phyloP scores from a whole-genome alignment of 2,329 filamentous ascomycete species.

The Boeremia exigua region DNA sequence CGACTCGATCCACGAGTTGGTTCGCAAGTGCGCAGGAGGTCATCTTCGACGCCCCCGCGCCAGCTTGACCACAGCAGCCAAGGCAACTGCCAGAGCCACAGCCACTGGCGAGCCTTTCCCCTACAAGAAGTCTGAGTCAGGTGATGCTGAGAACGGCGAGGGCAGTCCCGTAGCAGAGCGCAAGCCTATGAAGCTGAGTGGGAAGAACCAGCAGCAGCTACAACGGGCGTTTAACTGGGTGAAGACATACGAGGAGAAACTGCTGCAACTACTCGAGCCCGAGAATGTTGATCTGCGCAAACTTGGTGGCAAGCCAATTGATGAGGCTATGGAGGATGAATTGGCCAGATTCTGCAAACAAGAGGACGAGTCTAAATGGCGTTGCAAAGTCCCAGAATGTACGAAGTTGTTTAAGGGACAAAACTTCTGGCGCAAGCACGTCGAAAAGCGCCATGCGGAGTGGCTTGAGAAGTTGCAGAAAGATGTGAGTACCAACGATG shows the following conservation, averaged over 20 bases:
- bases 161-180: constrained; percentile 76
- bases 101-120: constrained; percentile 84
- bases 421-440: constrained; percentile 96
- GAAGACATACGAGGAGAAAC: constrained; percentile 96
- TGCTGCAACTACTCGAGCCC: constrained; percentile 89
- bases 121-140: constrained; percentile 75
- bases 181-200: constrained; percentile 66
- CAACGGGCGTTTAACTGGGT: constrained; percentile 98
- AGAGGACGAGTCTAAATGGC: constrained; percentile 95
- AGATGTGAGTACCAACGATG: constrained; percentile 70
- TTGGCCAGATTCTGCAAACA: constrained; percentile 89
- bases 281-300: constrained; percentile 87
- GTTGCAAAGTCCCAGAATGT: constrained; percentile 95
- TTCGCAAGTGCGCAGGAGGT: constrained; percentile 94
- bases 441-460: constrained; percentile 92
- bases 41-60: constrained; percentile 90
- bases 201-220: constrained; percentile 87
- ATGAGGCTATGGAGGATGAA: constrained; percentile 88
- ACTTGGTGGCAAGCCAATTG: constrained; percentile 83
- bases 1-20: constrained; percentile 94
- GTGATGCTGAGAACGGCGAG: constrained; percentile 68
- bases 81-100: constrained; percentile 84
- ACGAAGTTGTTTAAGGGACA: constrained; percentile 97
- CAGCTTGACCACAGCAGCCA: constrained; percentile 81
- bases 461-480: constrained; percentile 82